Percentiles rank a stretch among this genome's conserved stretches.
phyloP scores from a whole-genome alignment of 2,329 filamentous ascomycete species.

The Neocatenulostroma microsporum region DNA sequence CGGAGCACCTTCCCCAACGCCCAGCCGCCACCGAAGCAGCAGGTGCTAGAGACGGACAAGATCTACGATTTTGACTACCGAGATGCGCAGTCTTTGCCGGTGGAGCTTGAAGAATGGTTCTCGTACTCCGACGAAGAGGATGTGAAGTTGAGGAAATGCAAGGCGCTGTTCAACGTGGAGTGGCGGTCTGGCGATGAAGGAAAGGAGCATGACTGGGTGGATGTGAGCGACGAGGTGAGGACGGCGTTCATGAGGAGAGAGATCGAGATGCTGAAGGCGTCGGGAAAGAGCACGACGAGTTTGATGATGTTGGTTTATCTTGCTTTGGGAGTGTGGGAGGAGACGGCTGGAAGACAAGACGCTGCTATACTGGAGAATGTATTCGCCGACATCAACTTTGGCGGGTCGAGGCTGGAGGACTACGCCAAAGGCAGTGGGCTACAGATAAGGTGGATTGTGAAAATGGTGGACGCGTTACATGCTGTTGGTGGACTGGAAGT shows the following conservation, averaged over 20 bases:
- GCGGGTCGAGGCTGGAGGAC: slow-evolving; percentile 25
- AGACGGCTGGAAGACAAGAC: slow-evolving; percentile 39
- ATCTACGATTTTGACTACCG: slow-evolving; percentile 68
- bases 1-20: slow-evolving; percentile 37
- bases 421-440: slow-evolving; percentile 30
- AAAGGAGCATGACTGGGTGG: slow-evolving; percentile 54
- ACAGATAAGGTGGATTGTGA: slow-evolving; percentile 40
- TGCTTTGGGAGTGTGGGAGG: slow-evolving; percentile 42
- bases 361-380: slow-evolving; percentile 22
- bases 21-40: slow-evolving; percentile 25
- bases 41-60: slow-evolving; percentile 24
- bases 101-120: slow-evolving; percentile 98
- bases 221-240: slow-evolving; percentile 51
- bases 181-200: slow-evolving; percentile 47
- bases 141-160: slow-evolving; percentile 65
- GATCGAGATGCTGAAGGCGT: slow-evolving; percentile 31
- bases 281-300: slow-evolving; percentile 22
- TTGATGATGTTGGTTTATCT: slow-evolving; percentile 42
- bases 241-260: slow-evolving; percentile 49
- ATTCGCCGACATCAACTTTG: slow-evolving; percentile 17
- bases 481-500: slow-evolving; percentile 34
- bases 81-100: slow-evolving; percentile 55
- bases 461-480: slow-evolving; percentile 36
- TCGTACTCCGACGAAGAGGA: slow-evolving; percentile 82
- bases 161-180: slow-evolving; percentile 66